Evolutionary conservation across 2,329 filamentous ascomycete species (phyloP).

Genomic region (Tolypocladium inflatum): DNA sequence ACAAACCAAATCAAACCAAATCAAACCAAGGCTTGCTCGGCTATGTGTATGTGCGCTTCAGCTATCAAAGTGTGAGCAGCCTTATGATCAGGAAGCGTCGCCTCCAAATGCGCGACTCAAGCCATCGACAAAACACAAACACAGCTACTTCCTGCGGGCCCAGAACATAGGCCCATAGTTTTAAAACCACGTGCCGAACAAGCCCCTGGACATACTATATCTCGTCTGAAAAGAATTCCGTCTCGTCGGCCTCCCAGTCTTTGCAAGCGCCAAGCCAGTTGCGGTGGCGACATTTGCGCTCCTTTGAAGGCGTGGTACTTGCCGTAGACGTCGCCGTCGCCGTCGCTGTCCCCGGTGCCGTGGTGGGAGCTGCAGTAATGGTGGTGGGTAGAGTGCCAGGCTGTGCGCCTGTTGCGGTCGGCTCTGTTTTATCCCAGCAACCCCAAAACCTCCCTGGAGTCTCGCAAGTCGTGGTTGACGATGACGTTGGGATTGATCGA

Average conservation of each 20-base stretch:
- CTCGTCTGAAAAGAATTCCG: slow-evolving; percentile 19
- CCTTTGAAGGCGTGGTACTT: slow-evolving; percentile 13
- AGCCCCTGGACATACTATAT: slow-evolving; percentile 12
- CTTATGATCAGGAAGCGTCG: neutral
- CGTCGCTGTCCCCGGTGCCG: slow-evolving; percentile 21
- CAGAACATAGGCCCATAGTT: neutral
- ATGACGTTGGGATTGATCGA: slow-evolving; percentile 9
- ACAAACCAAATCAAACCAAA: neutral
- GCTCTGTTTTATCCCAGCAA: slow-evolving; percentile 34
- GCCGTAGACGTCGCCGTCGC: slow-evolving; percentile 15
- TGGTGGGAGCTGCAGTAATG: slow-evolving; percentile 17
- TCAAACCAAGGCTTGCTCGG: neutral
- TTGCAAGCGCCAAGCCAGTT: slow-evolving; percentile 34
- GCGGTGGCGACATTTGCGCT: slow-evolving; percentile 22
- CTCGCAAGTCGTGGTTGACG: slow-evolving; percentile 31
- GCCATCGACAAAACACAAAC: neutral
- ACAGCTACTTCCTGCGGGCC: neutral
- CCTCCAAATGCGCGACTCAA: neutral
- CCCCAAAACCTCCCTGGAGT: slow-evolving; percentile 49
- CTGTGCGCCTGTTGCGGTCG: slow-evolving; percentile 11
- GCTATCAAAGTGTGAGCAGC: neutral
- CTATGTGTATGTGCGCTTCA: neutral
- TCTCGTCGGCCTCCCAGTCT: slow-evolving; percentile 20
- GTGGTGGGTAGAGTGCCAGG: slow-evolving; percentile 13
- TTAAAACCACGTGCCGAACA: neutral